Evolutionary conservation across 2,329 filamentous ascomycete genomes (phyloP).

Genomic region (Emmonsiellopsis sp.): DNA sequence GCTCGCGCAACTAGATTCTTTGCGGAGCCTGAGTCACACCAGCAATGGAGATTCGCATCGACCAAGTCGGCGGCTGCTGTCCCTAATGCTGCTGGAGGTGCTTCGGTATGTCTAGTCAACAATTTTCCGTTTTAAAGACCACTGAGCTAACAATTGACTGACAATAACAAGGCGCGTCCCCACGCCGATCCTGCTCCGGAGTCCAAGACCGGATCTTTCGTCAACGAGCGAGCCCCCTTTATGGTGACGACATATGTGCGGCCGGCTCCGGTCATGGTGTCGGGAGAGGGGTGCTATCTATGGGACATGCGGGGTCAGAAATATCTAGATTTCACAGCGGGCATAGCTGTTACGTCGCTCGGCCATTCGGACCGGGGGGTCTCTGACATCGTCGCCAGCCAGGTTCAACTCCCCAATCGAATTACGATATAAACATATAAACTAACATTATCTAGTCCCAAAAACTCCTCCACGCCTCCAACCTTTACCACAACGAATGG

Average conservation of each 20-base stretch:
- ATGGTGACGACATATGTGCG: conserved; percentile 96
- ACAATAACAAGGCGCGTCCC: conserved; percentile 46
- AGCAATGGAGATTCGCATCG: not conserved
- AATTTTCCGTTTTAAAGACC: not conserved
- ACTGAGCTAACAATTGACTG: conserved; percentile 2
- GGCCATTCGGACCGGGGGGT: conserved; percentile 84
- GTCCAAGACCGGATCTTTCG: conserved; percentile 65
- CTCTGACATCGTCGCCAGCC: conserved; percentile 63
- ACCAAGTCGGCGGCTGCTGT: not conserved
- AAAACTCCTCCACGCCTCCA: conserved; percentile 82
- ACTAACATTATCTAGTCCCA: conserved; percentile 39
- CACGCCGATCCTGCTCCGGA: conserved; percentile 66
- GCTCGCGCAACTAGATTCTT: not conserved
- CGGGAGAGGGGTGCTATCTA: conserved; percentile 76
- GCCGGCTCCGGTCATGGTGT: conserved; percentile 80
- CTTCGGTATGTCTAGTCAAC: not conserved
- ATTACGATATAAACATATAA: not conserved
- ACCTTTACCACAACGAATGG: conserved; percentile 96
- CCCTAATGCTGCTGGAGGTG: not conserved
- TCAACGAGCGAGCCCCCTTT: conserved; percentile 68
- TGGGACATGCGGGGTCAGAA: conserved; percentile 83
- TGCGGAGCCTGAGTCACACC: conserved; percentile 4
- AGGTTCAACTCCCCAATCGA: conserved; percentile 43
- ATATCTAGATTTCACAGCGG: conserved; percentile 91
- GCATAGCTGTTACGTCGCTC: conserved; percentile 88